Percentiles rank a stretch among this genome's conserved stretches.
Evolutionary conservation across 495 filamentous ascomycete genomes (phyloP).

Genomic region (Hapsidospora chrysogenum): DNA sequence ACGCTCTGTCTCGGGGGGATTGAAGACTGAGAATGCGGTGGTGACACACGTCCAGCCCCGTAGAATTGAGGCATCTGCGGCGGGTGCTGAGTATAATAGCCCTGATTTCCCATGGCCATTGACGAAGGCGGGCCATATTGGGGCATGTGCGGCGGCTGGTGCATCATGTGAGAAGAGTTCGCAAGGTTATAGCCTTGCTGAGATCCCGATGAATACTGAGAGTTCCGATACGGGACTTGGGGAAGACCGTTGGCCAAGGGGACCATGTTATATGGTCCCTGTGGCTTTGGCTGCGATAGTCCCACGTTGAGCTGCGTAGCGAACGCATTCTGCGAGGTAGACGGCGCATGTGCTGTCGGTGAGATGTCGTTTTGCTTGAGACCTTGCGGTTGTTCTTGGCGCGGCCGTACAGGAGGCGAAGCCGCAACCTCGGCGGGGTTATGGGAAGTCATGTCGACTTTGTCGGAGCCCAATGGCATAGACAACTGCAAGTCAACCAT

Average conservation of each 20-base stretch:
- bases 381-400: no score
- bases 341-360: no score
- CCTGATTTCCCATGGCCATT: constrained; percentile 17
- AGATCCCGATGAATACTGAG: constrained; percentile 12
- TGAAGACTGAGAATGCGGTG: constrained; percentile 13
- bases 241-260: constrained; percentile 22
- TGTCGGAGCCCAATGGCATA: no score
- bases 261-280: constrained; percentile 23
- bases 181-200: constrained; percentile 21
- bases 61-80: constrained; percentile 21
- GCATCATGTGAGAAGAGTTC: constrained; percentile 22
- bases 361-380: no score
- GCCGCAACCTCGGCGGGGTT: no score
- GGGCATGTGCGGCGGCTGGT: constrained; percentile 26
- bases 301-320: no score
- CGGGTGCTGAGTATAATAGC: constrained; percentile 25
- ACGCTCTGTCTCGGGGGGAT: constrained; percentile 15
- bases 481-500: no score
- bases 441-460: no score
- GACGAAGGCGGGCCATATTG: constrained; percentile 22
- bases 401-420: no score
- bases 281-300: no score
- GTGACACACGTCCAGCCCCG: constrained; percentile 13
- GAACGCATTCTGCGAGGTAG: no score
- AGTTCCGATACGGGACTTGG: constrained; percentile 15